Base-by-base conservation (phyloP, 2,329 filamentous ascomycete species). In the Keithomyces neogunnii region DNA sequence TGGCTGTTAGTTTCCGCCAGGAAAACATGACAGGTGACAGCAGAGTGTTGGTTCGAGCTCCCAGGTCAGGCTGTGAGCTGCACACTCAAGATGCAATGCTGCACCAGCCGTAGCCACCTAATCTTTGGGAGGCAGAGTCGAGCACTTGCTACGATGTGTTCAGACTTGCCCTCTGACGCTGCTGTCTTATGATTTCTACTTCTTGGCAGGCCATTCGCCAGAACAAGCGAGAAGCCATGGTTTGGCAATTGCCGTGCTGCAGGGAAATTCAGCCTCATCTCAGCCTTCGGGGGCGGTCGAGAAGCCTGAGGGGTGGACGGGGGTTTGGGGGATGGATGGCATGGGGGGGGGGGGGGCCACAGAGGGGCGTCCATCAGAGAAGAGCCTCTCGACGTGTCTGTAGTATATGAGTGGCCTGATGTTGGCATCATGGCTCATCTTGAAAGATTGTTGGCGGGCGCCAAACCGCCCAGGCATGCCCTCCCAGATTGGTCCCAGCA, bases 231-330 rank as follows among this genome's bases (percentile, higher is more conserved):
- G 28, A 39, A n/a, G n/a, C 13, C 36, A 48, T 3, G 8, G 8
- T n/a, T 31, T 29, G 38, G n/a, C 47, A 48, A 39, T 8, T 39
- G 46, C 47, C 36, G 47, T 9, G 47, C n/a, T 13, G 47, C 33
- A 31, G 38, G 47, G n/a, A 13, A 44, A 9, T 33, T 48, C 47
- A 48, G 47, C 47, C 47, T 48, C 47, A 33, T 48, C 35, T 31
- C 47, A 48, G 47, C 47, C 38, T 48, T 48, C 38, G 28, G 38
- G 29, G 40, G 33, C 33, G 6, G 33, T 35, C 33, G 33, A 45
- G 19, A 19, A 19, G 19, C 19, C 31, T 19, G 31, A 3, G 8
- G 13, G 45, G 10, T 29, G 32, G 5, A 11, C 31, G 32, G 31
- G 33, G 45, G 32, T 38, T 19, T 19, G 19, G 19, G 19, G 19